phyloP scores from a whole-genome alignment of 257 asterid genomes.

The Nemophila menziesii region DNA sequence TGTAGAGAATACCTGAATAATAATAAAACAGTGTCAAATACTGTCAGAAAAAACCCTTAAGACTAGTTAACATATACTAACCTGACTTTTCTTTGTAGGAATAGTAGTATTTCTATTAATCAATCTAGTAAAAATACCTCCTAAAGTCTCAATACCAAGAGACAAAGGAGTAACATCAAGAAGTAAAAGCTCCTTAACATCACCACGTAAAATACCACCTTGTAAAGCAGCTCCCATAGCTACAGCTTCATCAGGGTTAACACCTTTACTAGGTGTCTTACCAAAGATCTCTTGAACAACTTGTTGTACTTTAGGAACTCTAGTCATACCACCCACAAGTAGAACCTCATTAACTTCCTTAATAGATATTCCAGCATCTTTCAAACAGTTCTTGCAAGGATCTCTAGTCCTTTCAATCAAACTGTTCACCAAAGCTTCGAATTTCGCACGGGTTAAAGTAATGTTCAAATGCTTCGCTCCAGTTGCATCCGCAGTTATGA shows the following conservation, averaged over 20 bases:
- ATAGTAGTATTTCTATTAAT: conserved; percentile 67
- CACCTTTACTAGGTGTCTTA: conserved; percentile 71
- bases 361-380: conserved; percentile 52
- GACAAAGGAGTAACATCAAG: conserved; percentile 70
- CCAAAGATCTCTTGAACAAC: conserved; percentile 61
- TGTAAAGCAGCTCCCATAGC: conserved; percentile 82
- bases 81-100: conserved; percentile 72
- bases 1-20: conserved; percentile 51
- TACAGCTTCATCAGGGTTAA: conserved; percentile 73
- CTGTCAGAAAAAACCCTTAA: too few species aligned
- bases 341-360: conserved; percentile 69
- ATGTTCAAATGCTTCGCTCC: conserved; percentile 63
- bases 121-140: conserved; percentile 63
- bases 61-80: too few species aligned
- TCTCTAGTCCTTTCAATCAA: conserved; percentile 59
- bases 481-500: conserved; percentile 57
- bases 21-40: too few species aligned
- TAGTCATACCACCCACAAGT: conserved; percentile 76
- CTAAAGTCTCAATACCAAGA: conserved; percentile 65
- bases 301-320: conserved; percentile 67
- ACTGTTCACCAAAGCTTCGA: conserved; percentile 48
- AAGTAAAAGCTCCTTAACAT: conserved; percentile 60
- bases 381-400: conserved; percentile 67
- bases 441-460: conserved; percentile 56
- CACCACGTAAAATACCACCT: conserved; percentile 66